phyloP scores from a whole-genome alignment of 768 basidiomycete genomes.

The Nidula microcarpa region DNA sequence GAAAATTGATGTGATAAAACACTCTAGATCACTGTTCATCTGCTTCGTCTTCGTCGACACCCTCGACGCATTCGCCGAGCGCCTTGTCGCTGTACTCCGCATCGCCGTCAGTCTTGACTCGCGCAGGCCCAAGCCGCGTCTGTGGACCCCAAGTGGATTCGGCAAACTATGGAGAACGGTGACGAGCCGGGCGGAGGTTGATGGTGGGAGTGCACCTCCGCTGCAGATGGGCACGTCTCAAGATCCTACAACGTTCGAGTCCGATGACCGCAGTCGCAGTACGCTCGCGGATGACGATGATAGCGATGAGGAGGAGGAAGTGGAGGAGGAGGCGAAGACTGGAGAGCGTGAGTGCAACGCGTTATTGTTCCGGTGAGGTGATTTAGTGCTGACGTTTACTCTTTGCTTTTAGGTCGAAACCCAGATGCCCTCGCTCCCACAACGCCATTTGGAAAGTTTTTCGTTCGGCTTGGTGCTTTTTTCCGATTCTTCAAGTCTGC shows the following conservation, averaged over 20 bases:
- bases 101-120: slow-evolving; percentile 28
- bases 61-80: slow-evolving; percentile 35
- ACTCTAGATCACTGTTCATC: slow-evolving; percentile 36
- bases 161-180: slow-evolving; percentile 32
- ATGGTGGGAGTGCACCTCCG: slow-evolving; percentile 16
- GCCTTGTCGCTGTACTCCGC: slow-evolving; percentile 25
- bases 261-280: neutral
- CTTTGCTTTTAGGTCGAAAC: slow-evolving; percentile 20
- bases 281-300: slow-evolving; percentile 14
- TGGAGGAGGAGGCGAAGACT: neutral
- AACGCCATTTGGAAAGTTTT: slow-evolving; percentile 26
- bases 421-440: slow-evolving; percentile 41
- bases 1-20: neutral
- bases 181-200: slow-evolving; percentile 19
- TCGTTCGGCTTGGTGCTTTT: slow-evolving; percentile 24
- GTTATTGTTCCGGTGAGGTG: neutral
- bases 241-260: slow-evolving; percentile 30
- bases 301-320: slow-evolving; percentile 8
- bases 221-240: slow-evolving; percentile 31
- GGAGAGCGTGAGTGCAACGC: slow-evolving; percentile 10
- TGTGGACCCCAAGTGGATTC: slow-evolving; percentile 43
- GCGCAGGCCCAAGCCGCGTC: slow-evolving; percentile 26
- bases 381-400: neutral
- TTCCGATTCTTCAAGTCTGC: slow-evolving; percentile 36
- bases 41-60: slow-evolving; percentile 44